Conservation (phyloP, 352 stramenopile genomes). For the Globisporangium sylvaticum region DNA sequence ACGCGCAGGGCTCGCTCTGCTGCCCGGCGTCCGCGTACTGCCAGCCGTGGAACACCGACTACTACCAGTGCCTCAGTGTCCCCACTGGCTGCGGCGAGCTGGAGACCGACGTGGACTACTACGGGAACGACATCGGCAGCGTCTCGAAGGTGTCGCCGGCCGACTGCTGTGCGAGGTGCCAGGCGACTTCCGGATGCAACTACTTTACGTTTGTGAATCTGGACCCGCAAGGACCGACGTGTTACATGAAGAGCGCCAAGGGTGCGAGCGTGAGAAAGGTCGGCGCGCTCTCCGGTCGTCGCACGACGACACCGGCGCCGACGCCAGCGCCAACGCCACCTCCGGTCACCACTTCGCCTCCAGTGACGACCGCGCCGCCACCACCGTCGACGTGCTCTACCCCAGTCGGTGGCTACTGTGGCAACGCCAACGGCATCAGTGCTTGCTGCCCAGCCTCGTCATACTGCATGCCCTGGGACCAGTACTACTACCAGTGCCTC, state of each 20-base stretch:
- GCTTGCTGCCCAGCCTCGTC: constrained; percentile 29
- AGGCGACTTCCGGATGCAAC: constrained; percentile 25
- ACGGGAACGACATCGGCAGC: constrained; percentile 34
- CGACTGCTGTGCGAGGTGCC: constrained; percentile 31
- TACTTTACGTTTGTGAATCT: constrained; percentile 51
- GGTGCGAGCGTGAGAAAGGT: constrained; percentile 17
- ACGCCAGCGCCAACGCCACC: neutral
- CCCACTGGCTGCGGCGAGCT: constrained; percentile 30
- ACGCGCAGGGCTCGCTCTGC: constrained; percentile 31
- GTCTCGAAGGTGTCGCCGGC: constrained; percentile 27
- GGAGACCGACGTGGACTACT: constrained; percentile 49
- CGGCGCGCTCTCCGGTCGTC: constrained; percentile 28
- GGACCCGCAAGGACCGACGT: constrained; percentile 28
- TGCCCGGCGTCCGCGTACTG: constrained; percentile 33
- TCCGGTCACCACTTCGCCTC: neutral
- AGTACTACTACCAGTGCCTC: constrained; percentile 54
- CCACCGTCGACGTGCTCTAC: neutral
- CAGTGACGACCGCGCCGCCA: neutral
- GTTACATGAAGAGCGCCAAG: constrained; percentile 41
- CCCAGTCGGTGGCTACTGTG: constrained; percentile 22
- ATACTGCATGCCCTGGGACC: constrained; percentile 50
- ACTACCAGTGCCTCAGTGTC: constrained; percentile 48
- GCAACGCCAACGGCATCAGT: constrained; percentile 25
- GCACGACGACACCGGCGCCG: neutral
- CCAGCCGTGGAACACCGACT: constrained; percentile 44